Evolutionary conservation across 2,329 filamentous ascomycete species (phyloP).

Genomic region (Cladosporium sp.): DNA sequence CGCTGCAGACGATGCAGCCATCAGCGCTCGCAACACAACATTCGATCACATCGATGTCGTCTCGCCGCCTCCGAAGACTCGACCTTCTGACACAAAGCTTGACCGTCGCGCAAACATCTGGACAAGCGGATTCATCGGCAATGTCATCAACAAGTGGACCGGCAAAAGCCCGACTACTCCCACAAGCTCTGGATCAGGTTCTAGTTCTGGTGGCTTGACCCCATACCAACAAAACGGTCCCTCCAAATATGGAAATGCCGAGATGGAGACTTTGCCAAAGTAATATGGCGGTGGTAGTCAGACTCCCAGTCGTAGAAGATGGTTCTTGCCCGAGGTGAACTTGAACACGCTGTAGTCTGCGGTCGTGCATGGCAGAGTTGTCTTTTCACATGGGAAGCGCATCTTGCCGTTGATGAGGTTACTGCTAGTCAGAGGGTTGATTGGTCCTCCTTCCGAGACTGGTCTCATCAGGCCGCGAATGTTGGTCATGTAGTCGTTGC

Average conservation of each 20-base stretch:
- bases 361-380: slow-evolving; percentile 34
- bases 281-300: slow-evolving; percentile 1
- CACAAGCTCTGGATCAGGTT: not conserved
- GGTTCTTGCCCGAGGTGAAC: slow-evolving; percentile 38
- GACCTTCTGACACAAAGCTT: not conserved
- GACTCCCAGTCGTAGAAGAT: slow-evolving; percentile 39
- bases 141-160: not conserved
- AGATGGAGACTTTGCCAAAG: not conserved
- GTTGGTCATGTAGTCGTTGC: slow-evolving; percentile 34
- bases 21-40: not conserved
- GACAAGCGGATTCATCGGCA: not conserved
- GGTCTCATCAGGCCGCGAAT: slow-evolving; percentile 24
- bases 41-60: not conserved
- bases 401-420: slow-evolving; percentile 37
- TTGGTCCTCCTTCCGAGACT: slow-evolving; percentile 19
- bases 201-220: not conserved
- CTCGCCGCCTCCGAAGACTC: not conserved
- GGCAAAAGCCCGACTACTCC: not conserved
- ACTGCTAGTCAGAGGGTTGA: slow-evolving; percentile 34
- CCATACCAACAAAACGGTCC: slow-evolving; percentile 1
- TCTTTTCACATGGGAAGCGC: slow-evolving; percentile 31
- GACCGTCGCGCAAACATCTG: not conserved
- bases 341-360: slow-evolving; percentile 36
- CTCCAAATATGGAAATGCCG: not conserved
- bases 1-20: not conserved